These are phyloP conservation scores for Pseudomassariella vexata DNA, from an alignment of 2,329 filamentous ascomycete genomes.

Conservation along the genomic window DNA sequence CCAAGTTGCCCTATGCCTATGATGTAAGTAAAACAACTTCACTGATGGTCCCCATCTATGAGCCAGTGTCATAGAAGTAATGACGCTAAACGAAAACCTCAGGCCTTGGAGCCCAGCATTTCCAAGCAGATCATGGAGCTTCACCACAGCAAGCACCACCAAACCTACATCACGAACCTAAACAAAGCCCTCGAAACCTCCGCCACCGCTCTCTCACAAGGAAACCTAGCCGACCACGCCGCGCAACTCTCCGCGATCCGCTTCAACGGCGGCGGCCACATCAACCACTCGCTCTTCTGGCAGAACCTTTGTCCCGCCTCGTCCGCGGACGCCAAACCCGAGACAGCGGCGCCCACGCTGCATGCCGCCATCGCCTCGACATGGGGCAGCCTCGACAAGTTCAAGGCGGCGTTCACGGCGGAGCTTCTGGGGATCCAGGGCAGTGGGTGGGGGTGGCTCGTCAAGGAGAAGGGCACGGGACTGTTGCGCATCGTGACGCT, in stretches of 20 bases:
- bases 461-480: conserved; percentile 55
- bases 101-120: conserved; percentile 70
- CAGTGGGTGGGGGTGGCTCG: conserved; percentile 84
- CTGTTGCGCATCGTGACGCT: conserved; percentile 69
- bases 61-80: neutral
- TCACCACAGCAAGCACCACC: conserved; percentile 74
- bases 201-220: conserved; percentile 44
- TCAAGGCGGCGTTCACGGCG: conserved; percentile 60
- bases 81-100: conserved; percentile 6
- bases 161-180: conserved; percentile 71
- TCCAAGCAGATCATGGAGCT: conserved; percentile 76
- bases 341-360: conserved; percentile 53
- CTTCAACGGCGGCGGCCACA: conserved; percentile 88
- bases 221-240: conserved; percentile 54
- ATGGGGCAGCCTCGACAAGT: conserved; percentile 64
- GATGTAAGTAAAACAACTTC: conserved; percentile 46
- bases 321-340: conserved; percentile 49
- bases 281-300: conserved; percentile 94
- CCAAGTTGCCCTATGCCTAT: conserved; percentile 62
- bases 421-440: conserved; percentile 70
- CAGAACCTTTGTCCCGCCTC: conserved; percentile 65
- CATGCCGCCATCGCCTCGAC: conserved; percentile 53
- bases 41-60: too few relatives aligned
- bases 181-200: conserved; percentile 62
- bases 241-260: conserved; percentile 65